Percentiles rank a stretch among this genome's conserved stretches.
phyloP scores from a whole-genome alignment of 768 basidiomycete species.

The Rhizopogon sp. region DNA sequence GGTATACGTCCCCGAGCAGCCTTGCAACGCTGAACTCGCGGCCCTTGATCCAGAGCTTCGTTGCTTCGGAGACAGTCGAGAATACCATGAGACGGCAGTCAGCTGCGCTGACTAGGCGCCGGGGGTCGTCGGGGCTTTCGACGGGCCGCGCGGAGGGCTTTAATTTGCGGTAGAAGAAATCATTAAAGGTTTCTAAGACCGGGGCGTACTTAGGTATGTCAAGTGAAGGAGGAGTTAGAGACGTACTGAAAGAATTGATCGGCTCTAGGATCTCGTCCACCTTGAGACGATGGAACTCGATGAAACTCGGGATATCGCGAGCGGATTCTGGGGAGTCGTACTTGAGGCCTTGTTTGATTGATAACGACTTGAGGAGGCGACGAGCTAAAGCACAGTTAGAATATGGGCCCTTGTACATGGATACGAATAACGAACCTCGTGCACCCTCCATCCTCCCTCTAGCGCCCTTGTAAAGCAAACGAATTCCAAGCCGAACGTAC shows the following conservation, averaged over 20 bases:
- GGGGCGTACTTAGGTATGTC: slow-evolving; percentile 1
- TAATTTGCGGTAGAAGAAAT: slow-evolving; percentile 90
- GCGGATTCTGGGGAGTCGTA: slow-evolving; percentile 86
- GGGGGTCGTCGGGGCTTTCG: slow-evolving; percentile 67
- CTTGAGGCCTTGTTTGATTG: slow-evolving; percentile 91
- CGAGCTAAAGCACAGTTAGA: slow-evolving; percentile 43
- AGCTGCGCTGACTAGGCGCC: slow-evolving; percentile 80
- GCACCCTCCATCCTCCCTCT: slow-evolving; percentile 86
- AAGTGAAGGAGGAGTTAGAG: not conserved
- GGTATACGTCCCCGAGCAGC: slow-evolving; percentile 77
- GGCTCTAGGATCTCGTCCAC: slow-evolving; percentile 82
- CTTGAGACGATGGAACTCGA: slow-evolving; percentile 85
- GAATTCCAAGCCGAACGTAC: slow-evolving; percentile 89
- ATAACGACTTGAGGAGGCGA: slow-evolving; percentile 80
- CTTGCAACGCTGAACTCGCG: slow-evolving; percentile 82
- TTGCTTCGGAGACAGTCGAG: slow-evolving; percentile 80
- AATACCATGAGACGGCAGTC: slow-evolving; percentile 98
- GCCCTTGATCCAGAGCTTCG: slow-evolving; percentile 94
- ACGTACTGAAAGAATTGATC: slow-evolving; percentile 75
- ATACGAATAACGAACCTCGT: slow-evolving; percentile 47
- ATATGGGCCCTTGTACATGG: not conserved
- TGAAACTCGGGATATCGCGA: slow-evolving; percentile 79
- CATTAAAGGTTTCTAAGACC: slow-evolving; percentile 76
- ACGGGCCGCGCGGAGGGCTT: slow-evolving; percentile 78
- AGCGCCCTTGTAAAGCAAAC: slow-evolving; percentile 89